Conservation (phyloP, 306 rosid species). For the Glycine soja region DNA sequence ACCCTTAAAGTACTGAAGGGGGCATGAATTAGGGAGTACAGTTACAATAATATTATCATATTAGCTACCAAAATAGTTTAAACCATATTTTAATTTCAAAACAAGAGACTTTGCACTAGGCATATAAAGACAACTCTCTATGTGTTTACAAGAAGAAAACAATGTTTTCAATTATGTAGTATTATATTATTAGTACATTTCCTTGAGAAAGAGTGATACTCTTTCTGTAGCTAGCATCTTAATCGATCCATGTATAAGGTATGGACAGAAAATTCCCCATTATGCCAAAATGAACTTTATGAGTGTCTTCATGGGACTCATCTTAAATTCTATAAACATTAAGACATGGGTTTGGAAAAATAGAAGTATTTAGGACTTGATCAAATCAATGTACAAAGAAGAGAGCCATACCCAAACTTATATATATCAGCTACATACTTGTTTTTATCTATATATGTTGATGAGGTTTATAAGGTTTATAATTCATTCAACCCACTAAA, state of each 20-base stretch:
- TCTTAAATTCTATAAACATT: constrained; percentile 24
- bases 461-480: too few relatives aligned
- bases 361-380: constrained; percentile 42
- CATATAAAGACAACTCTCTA: constrained; percentile 37
- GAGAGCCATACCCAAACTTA: constrained; percentile 36
- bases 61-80: constrained; percentile 8
- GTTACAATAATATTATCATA: too few relatives aligned
- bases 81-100: constrained; percentile 36
- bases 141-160: constrained; percentile 42
- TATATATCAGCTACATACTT: too few relatives aligned
- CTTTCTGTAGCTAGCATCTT: constrained; percentile 39
- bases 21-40: too few relatives aligned
- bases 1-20: too few relatives aligned
- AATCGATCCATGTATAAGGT: constrained; percentile 28
- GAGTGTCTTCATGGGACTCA: constrained; percentile 30
- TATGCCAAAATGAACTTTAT: constrained; percentile 40
- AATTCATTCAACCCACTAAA: too few relatives aligned
- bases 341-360: constrained; percentile 43
- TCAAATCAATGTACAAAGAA: constrained; percentile 35
- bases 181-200: constrained; percentile 8
- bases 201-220: constrained; percentile 30
- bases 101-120: constrained; percentile 41
- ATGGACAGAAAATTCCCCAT: constrained; percentile 43
- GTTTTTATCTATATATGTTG: too few relatives aligned
- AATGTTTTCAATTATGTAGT: constrained; percentile 33